phyloP scores from a whole-genome alignment of 1,139 yeast species.

The Kazachstania sp. region DNA sequence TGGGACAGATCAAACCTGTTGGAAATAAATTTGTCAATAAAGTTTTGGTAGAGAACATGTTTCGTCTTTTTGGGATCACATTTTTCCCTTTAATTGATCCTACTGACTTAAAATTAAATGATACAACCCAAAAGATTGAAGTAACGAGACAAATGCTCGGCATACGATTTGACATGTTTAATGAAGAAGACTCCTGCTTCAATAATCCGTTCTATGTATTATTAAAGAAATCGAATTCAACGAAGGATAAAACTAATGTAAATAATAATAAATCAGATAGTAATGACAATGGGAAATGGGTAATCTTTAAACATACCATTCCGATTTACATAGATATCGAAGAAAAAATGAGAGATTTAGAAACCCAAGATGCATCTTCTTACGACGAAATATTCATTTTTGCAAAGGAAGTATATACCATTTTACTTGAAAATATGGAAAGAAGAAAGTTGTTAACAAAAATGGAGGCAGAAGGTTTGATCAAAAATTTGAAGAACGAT shows the following conservation, averaged over 20 bases:
- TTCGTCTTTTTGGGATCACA: slow-evolving; percentile 39
- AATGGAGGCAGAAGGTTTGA: slow-evolving; percentile 11
- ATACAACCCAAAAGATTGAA: slow-evolving; percentile 10
- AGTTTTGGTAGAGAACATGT: slow-evolving; percentile 34
- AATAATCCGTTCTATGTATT: slow-evolving; percentile 38
- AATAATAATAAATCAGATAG: slow-evolving; percentile 24
- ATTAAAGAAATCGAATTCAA: slow-evolving; percentile 22
- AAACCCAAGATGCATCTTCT: slow-evolving; percentile 9
- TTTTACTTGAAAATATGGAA: slow-evolving; percentile 7
- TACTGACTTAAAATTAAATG: slow-evolving; percentile 14
- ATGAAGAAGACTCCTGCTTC: slow-evolving; percentile 24
- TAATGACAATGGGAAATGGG: slow-evolving; percentile 12
- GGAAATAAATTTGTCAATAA: slow-evolving; percentile 12
- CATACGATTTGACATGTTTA: slow-evolving; percentile 38
- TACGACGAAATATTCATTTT: slow-evolving; percentile 21
- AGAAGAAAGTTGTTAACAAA: slow-evolving; percentile 14
- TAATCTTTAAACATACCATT: slow-evolving; percentile 37
- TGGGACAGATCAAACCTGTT: slow-evolving; percentile 3
- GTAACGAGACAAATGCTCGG: slow-evolving; percentile 32
- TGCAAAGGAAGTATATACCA: slow-evolving; percentile 21
- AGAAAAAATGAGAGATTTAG: slow-evolving; percentile 13
- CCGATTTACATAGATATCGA: slow-evolving; percentile 35
- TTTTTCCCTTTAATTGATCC: slow-evolving; percentile 40
- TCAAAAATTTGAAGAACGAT: slow-evolving; percentile 17
- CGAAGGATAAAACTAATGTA: neutral